A percentile compares a stretch with the other conserved stretches of the same genome.
These are phyloP conservation scores for Cynanchum wilfordii DNA, from an alignment of 257 asterid genomes.

Conservation along the genomic window DNA sequence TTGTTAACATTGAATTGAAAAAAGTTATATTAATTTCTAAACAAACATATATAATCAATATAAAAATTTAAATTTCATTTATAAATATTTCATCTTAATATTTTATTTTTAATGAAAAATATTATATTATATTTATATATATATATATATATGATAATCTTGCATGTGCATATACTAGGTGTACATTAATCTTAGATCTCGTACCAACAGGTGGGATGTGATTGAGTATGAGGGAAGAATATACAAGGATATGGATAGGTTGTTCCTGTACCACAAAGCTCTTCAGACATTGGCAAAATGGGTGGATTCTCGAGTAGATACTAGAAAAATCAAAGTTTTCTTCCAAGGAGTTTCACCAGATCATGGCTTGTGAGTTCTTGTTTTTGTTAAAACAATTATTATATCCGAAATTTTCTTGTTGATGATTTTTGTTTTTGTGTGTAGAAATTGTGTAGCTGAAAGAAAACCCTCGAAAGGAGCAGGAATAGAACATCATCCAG, in stretches of 20 bases:
- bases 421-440: neutral
- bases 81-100: too few relatives aligned
- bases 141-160: too few relatives aligned
- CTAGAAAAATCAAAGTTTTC: neutral
- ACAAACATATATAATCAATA: too few relatives aligned
- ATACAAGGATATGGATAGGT: conserved; percentile 20
- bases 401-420: too few relatives aligned
- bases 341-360: conserved; percentile 16
- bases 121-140: too few relatives aligned
- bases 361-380: neutral
- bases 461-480: conserved; percentile 10
- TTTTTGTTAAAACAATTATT: neutral
- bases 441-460: conserved; percentile 12
- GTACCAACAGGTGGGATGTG: conserved; percentile 23
- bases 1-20: too few relatives aligned
- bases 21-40: too few relatives aligned
- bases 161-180: too few relatives aligned
- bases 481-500: conserved; percentile 9
- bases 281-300: conserved; percentile 30
- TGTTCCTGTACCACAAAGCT: conserved; percentile 21
- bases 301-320: conserved; percentile 21
- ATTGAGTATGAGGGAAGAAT: conserved; percentile 12
- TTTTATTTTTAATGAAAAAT: too few relatives aligned
- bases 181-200: too few relatives aligned
- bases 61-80: too few relatives aligned